Evolutionary conservation across 2,329 filamentous ascomycete species (phyloP), one percentile per base, ranked within the genome.

Genomic region (Chaetothyriales sp.): DNA sequence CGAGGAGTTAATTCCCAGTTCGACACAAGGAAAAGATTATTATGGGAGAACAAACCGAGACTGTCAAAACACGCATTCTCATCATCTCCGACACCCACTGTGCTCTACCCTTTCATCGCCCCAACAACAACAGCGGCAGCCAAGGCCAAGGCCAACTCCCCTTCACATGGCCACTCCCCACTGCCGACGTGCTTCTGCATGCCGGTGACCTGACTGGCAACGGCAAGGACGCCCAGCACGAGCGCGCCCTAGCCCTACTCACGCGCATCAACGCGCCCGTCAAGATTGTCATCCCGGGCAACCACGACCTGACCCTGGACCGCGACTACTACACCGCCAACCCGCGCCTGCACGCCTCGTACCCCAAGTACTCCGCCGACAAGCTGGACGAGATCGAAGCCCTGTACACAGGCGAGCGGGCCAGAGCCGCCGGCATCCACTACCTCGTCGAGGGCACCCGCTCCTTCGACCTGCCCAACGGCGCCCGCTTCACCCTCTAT

Each of bases 271-370:
- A 74, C 12, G 77, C 77, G 1, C 70, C 73, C 7, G 62, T 81
- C 4, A 82, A 81, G 58, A 66, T 82, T 20, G 73, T 81, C 18
- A 80, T 82, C 53, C 73, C 78, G 0, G 79, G 79, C 0, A 81
- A 81, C 59, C 79, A 82, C 63, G 78, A 81, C 58, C 66, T 79
- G 44, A 74, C 72, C 3, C 68, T 81, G 1, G 77, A 82, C 55
- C 65, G 68, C 42, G 62, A 63, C 0, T 76, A 73, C 60, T 77
- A 74, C 57, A 45, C 48, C 3, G 53, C 59, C n/a, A 65, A 63
- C 44, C 49, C 32, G 18, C 42, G 25, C 22, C 56, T 63, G 18
- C 66, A 68, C 49, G 57, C 57, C 52, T 20, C 49, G 49, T 18
- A 53, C 12, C 51, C 49, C 53, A 62, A 51, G 47, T 60, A 53